Conservation (phyloP, 192 early-diverging fungal species). For the Rhizoclosmatium sp. region DNA sequence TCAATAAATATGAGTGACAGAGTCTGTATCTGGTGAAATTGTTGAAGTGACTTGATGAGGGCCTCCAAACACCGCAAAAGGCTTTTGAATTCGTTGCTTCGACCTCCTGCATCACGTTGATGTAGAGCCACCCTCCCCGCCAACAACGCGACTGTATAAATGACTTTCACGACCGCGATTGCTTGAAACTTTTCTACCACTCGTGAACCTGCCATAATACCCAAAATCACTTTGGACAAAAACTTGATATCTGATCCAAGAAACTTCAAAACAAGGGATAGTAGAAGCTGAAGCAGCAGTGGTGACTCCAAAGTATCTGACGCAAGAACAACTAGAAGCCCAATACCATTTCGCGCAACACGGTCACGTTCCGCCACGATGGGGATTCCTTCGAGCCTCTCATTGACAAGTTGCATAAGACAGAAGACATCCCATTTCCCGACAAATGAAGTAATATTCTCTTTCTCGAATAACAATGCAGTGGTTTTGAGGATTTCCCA, state of each 20-base stretch:
- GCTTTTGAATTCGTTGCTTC: not conserved
- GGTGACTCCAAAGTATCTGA: not conserved
- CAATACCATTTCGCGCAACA: not conserved
- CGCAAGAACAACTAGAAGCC: slow-evolving; percentile 5
- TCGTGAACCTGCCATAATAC: not conserved
- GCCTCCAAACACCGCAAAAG: not conserved
- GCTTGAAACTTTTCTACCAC: slow-evolving; percentile 3
- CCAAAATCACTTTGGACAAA: not conserved
- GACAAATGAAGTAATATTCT: not conserved
- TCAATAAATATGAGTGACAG: slow-evolving; percentile 29
- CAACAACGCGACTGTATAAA: not conserved
- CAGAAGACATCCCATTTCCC: slow-evolving; percentile 10
- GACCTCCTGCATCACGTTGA: not conserved
- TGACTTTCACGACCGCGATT: slow-evolving; percentile 9
- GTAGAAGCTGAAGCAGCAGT: slow-evolving; percentile 14
- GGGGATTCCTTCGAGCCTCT: not conserved
- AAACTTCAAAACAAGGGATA: slow-evolving; percentile 25
- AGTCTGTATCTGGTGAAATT: slow-evolving; percentile 6
- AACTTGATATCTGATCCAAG: not conserved
- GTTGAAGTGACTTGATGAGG: not conserved
- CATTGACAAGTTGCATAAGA: not conserved
- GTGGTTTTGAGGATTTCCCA: slow-evolving; percentile 16
- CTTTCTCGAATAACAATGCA: not conserved
- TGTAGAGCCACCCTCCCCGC: not conserved
- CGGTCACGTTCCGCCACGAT: not conserved